These are phyloP conservation scores for Echium plantagineum DNA, from an alignment of 257 asterid genomes.

Conservation along the genomic window DNA sequence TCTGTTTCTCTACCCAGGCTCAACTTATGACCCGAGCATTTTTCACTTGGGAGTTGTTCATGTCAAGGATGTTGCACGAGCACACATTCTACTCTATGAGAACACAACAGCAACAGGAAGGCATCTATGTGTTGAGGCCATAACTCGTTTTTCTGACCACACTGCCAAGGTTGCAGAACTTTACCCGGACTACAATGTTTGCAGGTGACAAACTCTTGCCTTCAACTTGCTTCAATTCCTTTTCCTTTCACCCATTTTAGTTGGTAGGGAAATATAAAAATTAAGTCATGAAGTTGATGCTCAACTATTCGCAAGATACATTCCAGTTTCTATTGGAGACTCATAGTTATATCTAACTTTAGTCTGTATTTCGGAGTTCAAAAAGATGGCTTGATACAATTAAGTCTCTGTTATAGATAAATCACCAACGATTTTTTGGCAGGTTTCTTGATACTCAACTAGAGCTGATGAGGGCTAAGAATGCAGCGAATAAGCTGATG, in stretches of 20 bases:
- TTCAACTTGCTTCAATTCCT: too few relatives aligned
- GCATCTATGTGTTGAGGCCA: slow-evolving; percentile 28
- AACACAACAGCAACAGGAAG: slow-evolving; percentile 28
- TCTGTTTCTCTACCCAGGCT: too few relatives aligned
- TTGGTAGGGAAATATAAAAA: too few relatives aligned
- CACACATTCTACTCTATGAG: slow-evolving; percentile 30
- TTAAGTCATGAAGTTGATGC: too few relatives aligned
- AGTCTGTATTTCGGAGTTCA: too few relatives aligned
- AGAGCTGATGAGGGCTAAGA: slow-evolving; percentile 36
- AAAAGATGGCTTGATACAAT: too few relatives aligned
- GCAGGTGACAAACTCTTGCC: background rate
- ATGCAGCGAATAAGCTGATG: slow-evolving; percentile 42
- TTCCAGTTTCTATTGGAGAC: too few relatives aligned
- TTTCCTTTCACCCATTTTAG: too few relatives aligned
- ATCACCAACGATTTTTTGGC: background rate
- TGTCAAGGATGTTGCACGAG: slow-evolving; percentile 33
- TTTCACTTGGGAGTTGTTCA: slow-evolving; percentile 26
- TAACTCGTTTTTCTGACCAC: background rate
- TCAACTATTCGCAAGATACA: too few relatives aligned
- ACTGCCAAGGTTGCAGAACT: background rate
- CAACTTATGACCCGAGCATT: background rate
- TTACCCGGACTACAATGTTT: background rate
- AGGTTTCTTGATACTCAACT: slow-evolving; percentile 2
- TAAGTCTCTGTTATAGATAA: too few relatives aligned
- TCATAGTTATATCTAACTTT: too few relatives aligned